phyloP scores from a whole-genome alignment of 116 monocot species.

The Trichopus zeylanicus region DNA sequence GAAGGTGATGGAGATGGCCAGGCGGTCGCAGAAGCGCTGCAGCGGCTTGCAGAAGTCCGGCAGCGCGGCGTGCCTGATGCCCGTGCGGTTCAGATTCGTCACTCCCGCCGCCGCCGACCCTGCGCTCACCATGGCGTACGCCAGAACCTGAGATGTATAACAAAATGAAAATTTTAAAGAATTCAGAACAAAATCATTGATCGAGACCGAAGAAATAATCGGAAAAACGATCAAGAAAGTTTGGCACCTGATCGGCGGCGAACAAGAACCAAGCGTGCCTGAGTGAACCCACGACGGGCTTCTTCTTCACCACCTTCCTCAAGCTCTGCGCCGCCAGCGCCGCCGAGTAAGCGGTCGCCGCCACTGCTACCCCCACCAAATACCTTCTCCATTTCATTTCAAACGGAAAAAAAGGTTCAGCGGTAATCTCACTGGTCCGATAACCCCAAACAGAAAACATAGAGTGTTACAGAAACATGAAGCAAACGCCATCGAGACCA shows the following conservation, averaged over 20 bases:
- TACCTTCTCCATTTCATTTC: no score
- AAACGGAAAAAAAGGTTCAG: no score
- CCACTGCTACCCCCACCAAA: conserved; percentile 38
- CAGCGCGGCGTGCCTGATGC: conserved; percentile 44
- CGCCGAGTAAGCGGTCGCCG: conserved; percentile 36
- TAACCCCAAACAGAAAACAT: no score
- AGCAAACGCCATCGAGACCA: not conserved
- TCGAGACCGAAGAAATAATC: not conserved
- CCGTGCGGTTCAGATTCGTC: conserved; percentile 59
- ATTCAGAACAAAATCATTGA: not conserved
- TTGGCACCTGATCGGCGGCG: conserved; percentile 40
- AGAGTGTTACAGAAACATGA: no score
- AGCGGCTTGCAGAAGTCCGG: conserved; percentile 68
- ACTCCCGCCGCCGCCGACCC: conserved; percentile 64
- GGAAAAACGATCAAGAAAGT: no score
- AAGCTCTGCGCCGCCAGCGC: conserved; percentile 22
- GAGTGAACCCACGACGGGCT: conserved; percentile 18
- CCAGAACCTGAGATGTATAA: conserved; percentile 30
- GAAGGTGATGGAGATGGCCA: conserved; percentile 39
- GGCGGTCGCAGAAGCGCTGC: conserved; percentile 40
- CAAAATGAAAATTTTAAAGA: not conserved
- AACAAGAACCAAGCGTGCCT: conserved; percentile 40
- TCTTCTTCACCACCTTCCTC: conserved; percentile 21
- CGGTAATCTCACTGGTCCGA: no score
- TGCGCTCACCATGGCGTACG: conserved; percentile 66